A percentile compares a stretch with the other conserved stretches of the same genome.
Conservation (phyloP, 2,329 filamentous ascomycete species). For the Penicillium sp. region DNA sequence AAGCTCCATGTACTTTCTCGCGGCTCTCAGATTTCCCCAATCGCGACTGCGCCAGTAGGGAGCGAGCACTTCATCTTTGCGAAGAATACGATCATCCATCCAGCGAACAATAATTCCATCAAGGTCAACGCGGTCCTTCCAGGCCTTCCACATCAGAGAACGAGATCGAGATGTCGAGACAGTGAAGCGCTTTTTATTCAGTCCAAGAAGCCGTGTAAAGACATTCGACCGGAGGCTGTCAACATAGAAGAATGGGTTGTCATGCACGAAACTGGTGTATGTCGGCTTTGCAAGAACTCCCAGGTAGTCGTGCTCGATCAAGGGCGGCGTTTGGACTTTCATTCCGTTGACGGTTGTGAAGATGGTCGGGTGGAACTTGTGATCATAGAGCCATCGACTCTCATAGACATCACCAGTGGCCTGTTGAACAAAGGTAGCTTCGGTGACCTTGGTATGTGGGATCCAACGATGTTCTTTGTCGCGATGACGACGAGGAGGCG, state of each 20-base stretch:
- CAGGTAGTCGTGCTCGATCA: slow-evolving; percentile 54
- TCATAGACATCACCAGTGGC: slow-evolving; percentile 53
- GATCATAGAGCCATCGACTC: slow-evolving; percentile 52
- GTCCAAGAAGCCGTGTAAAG: slow-evolving; percentile 34
- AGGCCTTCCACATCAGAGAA: slow-evolving; percentile 54
- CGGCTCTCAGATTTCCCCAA: slow-evolving; percentile 45
- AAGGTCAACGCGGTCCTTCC: slow-evolving; percentile 50
- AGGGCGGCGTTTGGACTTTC: slow-evolving; percentile 55
- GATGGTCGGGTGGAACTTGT: slow-evolving; percentile 53
- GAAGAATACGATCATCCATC: slow-evolving; percentile 54
- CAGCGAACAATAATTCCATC: slow-evolving; percentile 54
- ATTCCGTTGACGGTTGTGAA: slow-evolving; percentile 54
- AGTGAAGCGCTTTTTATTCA: slow-evolving; percentile 39
- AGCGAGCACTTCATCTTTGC: slow-evolving; percentile 48
- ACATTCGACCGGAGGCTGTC: slow-evolving; percentile 40
- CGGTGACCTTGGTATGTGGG: slow-evolving; percentile 56
- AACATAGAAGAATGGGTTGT: slow-evolving; percentile 56
- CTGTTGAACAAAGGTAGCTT: slow-evolving; percentile 57
- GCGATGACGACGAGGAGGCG: slow-evolving; percentile 52
- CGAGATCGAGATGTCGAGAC: slow-evolving; percentile 53
- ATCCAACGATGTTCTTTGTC: slow-evolving; percentile 59
- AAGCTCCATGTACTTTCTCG: slow-evolving; percentile 47
- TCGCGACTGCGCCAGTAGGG: slow-evolving; percentile 52
- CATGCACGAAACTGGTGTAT: slow-evolving; percentile 49
- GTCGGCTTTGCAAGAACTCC: slow-evolving; percentile 48